Percentiles rank a stretch among this genome's conserved stretches.
Conservation (phyloP, 805 yeast genomes). For the Candida khao-thaluensis region DNA sequence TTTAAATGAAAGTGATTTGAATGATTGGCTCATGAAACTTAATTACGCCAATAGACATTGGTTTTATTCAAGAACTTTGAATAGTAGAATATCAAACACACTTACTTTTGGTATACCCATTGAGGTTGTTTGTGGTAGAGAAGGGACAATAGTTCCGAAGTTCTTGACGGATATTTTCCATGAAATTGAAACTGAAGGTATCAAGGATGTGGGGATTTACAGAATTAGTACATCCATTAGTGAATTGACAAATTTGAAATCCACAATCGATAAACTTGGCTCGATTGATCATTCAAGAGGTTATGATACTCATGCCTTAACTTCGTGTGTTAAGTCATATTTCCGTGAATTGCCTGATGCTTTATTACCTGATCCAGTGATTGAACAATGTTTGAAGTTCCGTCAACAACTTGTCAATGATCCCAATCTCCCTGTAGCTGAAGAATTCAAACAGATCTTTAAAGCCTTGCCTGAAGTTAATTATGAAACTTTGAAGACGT, state of each 20-base stretch:
- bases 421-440: background rate
- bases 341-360: slow-evolving; percentile 88
- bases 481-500: slow-evolving; percentile 62
- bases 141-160: slow-evolving; percentile 58
- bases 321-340: slow-evolving; percentile 83
- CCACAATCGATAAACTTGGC: slow-evolving; percentile 47
- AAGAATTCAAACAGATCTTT: slow-evolving; percentile 31
- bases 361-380: slow-evolving; percentile 63
- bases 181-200: slow-evolving; percentile 82
- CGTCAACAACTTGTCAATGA: slow-evolving; percentile 19
- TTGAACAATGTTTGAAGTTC: slow-evolving; percentile 53
- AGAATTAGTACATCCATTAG: slow-evolving; percentile 60
- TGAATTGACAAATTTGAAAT: slow-evolving; percentile 43
- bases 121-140: slow-evolving; percentile 70
- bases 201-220: slow-evolving; percentile 88
- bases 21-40: slow-evolving; percentile 66
- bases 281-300: slow-evolving; percentile 46
- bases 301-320: slow-evolving; percentile 81
- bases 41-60: slow-evolving; percentile 53
- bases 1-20: slow-evolving; percentile 54
- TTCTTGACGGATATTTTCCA: slow-evolving; percentile 64
- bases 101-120: slow-evolving; percentile 86
- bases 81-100: slow-evolving; percentile 16
- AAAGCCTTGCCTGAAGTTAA: slow-evolving; percentile 60
- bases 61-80: slow-evolving; percentile 47